Base-by-base conservation (phyloP, 2,329 filamentous ascomycete species). In the Tolypocladium inflatum region DNA sequence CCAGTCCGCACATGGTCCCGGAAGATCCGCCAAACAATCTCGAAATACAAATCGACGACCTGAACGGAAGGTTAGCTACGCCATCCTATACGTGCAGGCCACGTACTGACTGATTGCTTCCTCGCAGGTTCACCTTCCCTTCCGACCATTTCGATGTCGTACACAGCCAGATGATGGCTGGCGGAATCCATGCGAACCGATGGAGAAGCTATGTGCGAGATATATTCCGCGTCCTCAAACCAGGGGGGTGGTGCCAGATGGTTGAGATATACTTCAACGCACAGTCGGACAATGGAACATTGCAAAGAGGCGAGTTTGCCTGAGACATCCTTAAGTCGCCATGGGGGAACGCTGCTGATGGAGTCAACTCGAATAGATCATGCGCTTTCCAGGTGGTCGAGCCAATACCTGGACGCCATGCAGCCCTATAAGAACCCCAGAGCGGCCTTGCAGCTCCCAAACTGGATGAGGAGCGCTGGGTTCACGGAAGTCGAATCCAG, bases 191-290 rank as follows among this genome's bases (percentile, higher is more conserved):
- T 66, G 75, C 78, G 58, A 75, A 79, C 61, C 81, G 90, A 70
- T 97, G 92, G 92, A 73, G 76, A 57, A 79, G 80, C 38, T 96
- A 95, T 71, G 72, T 96, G 62, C 77, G 79, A 64, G 92, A 96
- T 64, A 88, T 96, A 60, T 82, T 84, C 63, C 80, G 83, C 26
- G 80, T 91, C 11, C 75, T 92, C 61, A 87, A 84, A 55, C 87
- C 85, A 7, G 88, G 86, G 2, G 91, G 92, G 1, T 96, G 91
- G 90, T 81, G 89, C 59, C 91, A 96, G 68, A 86, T 96, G 80
- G 83, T 90, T n/a, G 92, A 96, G 68, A 82, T 92, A 65, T 91
- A 95, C 67, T 87, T 87, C 70, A 90, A 91, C 63, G 85, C 90
- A 33, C 92, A 96, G 70, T 96, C 90, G 0, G 85, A 93, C 64